A percentile compares a stretch with the other conserved stretches of the same genome.
Conservation (phyloP, 2,329 filamentous ascomycete species). For the Botryotinia calthae region DNA sequence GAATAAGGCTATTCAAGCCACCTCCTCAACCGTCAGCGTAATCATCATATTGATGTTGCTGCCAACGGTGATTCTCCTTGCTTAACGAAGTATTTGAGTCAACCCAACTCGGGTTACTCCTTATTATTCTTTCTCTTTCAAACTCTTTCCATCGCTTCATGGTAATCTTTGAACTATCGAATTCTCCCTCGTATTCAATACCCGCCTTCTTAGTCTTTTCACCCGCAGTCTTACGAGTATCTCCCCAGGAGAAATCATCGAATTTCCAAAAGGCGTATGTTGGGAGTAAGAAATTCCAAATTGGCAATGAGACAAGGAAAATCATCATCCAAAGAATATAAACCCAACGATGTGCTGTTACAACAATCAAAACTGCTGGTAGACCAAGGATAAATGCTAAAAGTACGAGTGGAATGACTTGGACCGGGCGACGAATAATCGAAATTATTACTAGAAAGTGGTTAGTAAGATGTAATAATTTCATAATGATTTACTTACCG, state of each 20-base stretch:
- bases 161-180: slow-evolving; percentile 97
- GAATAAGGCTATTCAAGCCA: not conserved
- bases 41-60: slow-evolving; percentile 30
- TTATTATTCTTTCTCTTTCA: slow-evolving; percentile 62
- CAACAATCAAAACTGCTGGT: slow-evolving; percentile 83
- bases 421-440: slow-evolving; percentile 72
- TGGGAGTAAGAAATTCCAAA: slow-evolving; percentile 97
- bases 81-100: slow-evolving; percentile 23
- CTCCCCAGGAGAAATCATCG: slow-evolving; percentile 98
- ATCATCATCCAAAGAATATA: slow-evolving; percentile 98
- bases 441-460: slow-evolving; percentile 69
- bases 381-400: slow-evolving; percentile 89
- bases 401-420: slow-evolving; percentile 87
- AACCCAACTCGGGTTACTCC: slow-evolving; percentile 26
- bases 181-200: slow-evolving; percentile 88
- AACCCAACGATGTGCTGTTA: slow-evolving; percentile 88
- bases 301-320: slow-evolving; percentile 85
- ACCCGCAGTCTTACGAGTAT: slow-evolving; percentile 91
- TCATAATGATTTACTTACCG: slow-evolving; percentile 55
- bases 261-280: slow-evolving; percentile 99
- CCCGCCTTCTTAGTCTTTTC: slow-evolving; percentile 86
- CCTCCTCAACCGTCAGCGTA: slow-evolving; percentile 28
- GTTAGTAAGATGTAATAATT: slow-evolving; percentile 23
- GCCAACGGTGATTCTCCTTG: slow-evolving; percentile 26
- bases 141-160: slow-evolving; percentile 99